A percentile compares a stretch with the other conserved stretches of the same genome.
Conservation (phyloP, 257 asterid genomes). For the Jasminum sambac region DNA sequence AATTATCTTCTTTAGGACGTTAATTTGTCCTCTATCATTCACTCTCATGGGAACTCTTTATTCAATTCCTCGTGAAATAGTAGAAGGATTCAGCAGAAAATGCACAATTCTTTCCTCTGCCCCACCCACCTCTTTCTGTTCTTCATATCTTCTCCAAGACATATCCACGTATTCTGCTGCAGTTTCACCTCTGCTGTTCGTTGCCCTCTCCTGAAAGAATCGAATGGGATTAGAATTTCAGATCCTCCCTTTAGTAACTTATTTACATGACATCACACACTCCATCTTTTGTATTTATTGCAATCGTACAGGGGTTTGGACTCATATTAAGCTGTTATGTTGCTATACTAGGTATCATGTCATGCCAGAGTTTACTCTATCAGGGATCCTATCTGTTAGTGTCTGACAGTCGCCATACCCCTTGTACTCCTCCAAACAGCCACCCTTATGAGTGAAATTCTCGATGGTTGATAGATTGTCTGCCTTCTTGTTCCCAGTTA, state of each 20-base stretch:
- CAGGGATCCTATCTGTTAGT: not conserved
- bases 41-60: not conserved
- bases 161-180: not conserved
- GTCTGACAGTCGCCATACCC: not conserved
- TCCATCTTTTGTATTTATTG: not conserved
- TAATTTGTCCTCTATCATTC: not conserved
- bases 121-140: not conserved
- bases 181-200: not conserved
- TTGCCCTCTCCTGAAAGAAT: not conserved
- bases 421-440: not conserved
- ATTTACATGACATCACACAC: not conserved
- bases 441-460: not conserved
- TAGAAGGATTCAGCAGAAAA: not conserved
- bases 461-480: not conserved
- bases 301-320: not conserved
- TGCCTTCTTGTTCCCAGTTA: not conserved
- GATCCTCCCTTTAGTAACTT: not conserved
- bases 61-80: not conserved
- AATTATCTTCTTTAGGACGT: not conserved
- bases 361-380: not conserved
- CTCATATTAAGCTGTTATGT: not conserved
- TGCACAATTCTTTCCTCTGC: not conserved
- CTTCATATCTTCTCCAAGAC: not conserved
- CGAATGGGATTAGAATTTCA: not conserved
- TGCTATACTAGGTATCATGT: not conserved